These are phyloP conservation scores for Vanderwaltozyma yarrowii DNA, from an alignment of 805 yeast genomes.

Conservation along the genomic window DNA sequence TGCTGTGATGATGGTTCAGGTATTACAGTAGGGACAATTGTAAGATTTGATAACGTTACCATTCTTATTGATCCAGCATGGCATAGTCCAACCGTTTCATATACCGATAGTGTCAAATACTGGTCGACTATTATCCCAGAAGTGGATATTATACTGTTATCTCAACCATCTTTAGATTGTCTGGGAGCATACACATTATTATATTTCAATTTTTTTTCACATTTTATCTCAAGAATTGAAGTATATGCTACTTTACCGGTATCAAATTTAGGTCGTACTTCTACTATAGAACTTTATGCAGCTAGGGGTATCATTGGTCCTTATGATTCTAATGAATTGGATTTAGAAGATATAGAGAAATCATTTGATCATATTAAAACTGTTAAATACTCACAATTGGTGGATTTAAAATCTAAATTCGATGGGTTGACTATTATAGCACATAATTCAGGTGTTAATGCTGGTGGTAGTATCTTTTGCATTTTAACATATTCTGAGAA, in stretches of 20 bases:
- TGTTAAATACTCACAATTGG: conserved; percentile 72
- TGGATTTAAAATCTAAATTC: conserved; percentile 46
- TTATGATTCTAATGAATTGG: conserved; percentile 42
- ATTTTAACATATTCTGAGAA: conserved; percentile 65
- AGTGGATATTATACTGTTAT: conserved; percentile 63
- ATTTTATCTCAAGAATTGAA: conserved; percentile 51
- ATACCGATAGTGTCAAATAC: conserved; percentile 22
- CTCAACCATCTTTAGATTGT: conserved; percentile 76
- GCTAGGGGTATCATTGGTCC: conserved; percentile 71
- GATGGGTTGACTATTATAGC: conserved; percentile 66
- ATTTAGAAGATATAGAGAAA: conserved; percentile 65
- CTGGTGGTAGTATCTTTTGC: conserved; percentile 92
- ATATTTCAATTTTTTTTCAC: conserved; percentile 44
- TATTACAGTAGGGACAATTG: conserved; percentile 34
- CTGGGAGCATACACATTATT: conserved; percentile 70
- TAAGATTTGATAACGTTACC: conserved; percentile 48
- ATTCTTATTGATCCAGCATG: conserved; percentile 68
- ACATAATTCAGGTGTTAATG: conserved; percentile 80
- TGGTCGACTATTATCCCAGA: conserved; percentile 36
- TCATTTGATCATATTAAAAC: conserved; percentile 62
- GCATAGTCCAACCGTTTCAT: conserved; percentile 43
- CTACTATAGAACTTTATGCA: conserved; percentile 77
- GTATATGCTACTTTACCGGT: conserved; percentile 89
- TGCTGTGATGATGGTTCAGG: conserved; percentile 24
- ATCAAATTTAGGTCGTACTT: conserved; percentile 70